Percentiles rank a stretch among this genome's conserved stretches.
Evolutionary conservation across 768 basidiomycete genomes (phyloP).

Genomic region (Neoboletus magnificus): DNA sequence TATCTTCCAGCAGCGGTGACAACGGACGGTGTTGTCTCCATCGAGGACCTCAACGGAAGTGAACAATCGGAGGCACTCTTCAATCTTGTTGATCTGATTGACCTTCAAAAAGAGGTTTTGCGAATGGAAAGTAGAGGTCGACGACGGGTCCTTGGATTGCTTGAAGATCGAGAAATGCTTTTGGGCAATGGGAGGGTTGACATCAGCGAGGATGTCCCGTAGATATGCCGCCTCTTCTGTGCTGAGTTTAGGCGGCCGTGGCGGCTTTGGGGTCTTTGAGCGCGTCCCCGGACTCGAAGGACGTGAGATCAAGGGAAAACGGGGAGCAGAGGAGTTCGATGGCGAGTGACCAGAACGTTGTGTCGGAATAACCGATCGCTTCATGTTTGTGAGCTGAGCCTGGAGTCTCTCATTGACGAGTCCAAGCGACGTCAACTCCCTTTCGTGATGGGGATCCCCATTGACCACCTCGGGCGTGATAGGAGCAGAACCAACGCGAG

Average conservation of each 20-base stretch:
- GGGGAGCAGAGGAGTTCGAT: constrained; percentile 15
- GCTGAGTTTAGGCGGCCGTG: constrained; percentile 52
- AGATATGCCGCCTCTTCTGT: constrained; percentile 64
- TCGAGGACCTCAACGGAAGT: constrained; percentile 92
- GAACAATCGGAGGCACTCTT: constrained; percentile 83
- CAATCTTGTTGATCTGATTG: constrained; percentile 32
- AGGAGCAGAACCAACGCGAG: constrained; percentile 8
- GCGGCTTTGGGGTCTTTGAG: constrained; percentile 37
- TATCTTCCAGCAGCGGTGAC: constrained; percentile 92
- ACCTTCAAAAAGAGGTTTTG: constrained; percentile 30
- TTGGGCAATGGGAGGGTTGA: constrained; percentile 39
- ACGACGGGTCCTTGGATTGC: constrained; percentile 31
- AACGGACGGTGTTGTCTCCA: constrained; percentile 93
- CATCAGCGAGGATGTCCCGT: constrained; percentile 64
- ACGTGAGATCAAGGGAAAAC: constrained; percentile 25
- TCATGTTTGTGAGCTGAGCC: constrained; percentile 25
- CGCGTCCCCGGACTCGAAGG: constrained; percentile 31
- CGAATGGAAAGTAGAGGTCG: constrained; percentile 10
- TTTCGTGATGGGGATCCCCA: constrained; percentile 11
- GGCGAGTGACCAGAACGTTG: constrained; percentile 22
- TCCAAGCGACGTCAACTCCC: constrained; percentile 20
- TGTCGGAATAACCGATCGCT: constrained; percentile 21
- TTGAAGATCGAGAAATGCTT: constrained; percentile 53
- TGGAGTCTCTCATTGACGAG: constrained; percentile 27
- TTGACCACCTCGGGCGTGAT: constrained; percentile 4